Base-by-base conservation (phyloP, 1,139 yeast genomes). In the Wickerhamiella infanticola region DNA sequence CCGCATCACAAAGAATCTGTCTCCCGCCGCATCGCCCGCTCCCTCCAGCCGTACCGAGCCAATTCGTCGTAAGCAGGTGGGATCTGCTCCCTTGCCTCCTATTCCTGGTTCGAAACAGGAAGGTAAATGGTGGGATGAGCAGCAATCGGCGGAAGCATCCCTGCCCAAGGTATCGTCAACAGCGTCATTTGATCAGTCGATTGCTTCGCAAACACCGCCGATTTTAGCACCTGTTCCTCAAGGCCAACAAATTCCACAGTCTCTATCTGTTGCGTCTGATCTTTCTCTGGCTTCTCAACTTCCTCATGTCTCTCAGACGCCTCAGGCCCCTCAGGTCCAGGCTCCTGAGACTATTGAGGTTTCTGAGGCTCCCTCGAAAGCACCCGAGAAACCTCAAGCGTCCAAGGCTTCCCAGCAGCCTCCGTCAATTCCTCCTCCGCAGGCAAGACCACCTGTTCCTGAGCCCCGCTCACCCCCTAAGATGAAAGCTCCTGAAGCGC, bases 21-120 rank as follows among this genome's bases (percentile, higher is more conserved):
- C 33, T 24, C 39, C 45, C 35, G 37, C 18, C n/a, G 36, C 47
- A 1, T 46, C 42, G 35, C 39, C 36, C 37, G 42, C 46, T 27
- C 44, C 45, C 5, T 43, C 43, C 7, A 11, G 33, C 3, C 45
- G 46, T 29, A 57, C 54, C 45, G 62, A 57, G 43, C 65, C 64
- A 4, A 56, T 55, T 46, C 56, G 51, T 36, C 57, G 65, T 9
- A 58, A 59, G 47, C 61, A 59, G 47, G 65, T 61, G 1, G 63
- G 61, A 4, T 50, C 59, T 13, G 55, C 48, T 29, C 11, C 33
- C 11, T 11, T 29, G 33, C 33, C 33, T 7, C 33, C 33, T 29
- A 11, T 29, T 7, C 33, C 33, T 7, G 33, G 9, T 29, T 11
- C 33, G 18, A 18, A 18, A 18, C 18, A 18, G 18, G 18, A 18